Evolutionary conservation across 2,329 filamentous ascomycete species (phyloP).

Genomic region (Onygena corvina): DNA sequence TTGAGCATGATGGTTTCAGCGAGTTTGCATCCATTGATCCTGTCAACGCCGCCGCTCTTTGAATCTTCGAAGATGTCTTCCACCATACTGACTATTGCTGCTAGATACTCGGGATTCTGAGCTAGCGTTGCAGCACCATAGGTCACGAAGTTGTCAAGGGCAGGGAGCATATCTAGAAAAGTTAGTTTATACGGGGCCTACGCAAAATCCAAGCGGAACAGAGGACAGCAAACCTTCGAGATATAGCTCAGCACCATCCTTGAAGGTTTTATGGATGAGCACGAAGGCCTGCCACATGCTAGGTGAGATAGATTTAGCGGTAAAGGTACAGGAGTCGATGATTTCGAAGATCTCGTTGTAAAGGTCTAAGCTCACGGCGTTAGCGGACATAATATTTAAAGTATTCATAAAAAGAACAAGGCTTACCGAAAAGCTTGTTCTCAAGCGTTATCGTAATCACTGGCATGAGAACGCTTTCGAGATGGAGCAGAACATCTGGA

Average conservation of each 20-base stretch:
- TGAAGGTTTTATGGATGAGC: conserved; percentile 92
- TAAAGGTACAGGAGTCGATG: conserved; percentile 97
- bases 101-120: conserved; percentile 73
- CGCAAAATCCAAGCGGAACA: background rate
- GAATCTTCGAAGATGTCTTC: conserved; percentile 86
- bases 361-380: conserved; percentile 46
- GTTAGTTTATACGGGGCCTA: background rate
- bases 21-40: conserved; percentile 94
- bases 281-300: conserved; percentile 99
- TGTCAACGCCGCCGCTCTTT: conserved; percentile 84
- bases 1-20: conserved; percentile 96
- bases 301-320: conserved; percentile 84
- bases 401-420: background rate
- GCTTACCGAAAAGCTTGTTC: conserved; percentile 79
- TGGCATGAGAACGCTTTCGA: conserved; percentile 93
- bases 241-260: conserved; percentile 90
- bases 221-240: conserved; percentile 49
- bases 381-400: background rate
- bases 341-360: conserved; percentile 99
- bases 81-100: conserved; percentile 87
- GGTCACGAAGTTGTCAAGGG: conserved; percentile 93
- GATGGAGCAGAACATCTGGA: conserved; percentile 83
- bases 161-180: conserved; percentile 74
- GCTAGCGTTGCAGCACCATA: conserved; percentile 72
- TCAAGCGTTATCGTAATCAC: conserved; percentile 92